Percentiles rank a stretch among this genome's conserved stretches.
Conservation (phyloP, 192 early-diverging fungal species). For the Entomortierella beljakovae region DNA sequence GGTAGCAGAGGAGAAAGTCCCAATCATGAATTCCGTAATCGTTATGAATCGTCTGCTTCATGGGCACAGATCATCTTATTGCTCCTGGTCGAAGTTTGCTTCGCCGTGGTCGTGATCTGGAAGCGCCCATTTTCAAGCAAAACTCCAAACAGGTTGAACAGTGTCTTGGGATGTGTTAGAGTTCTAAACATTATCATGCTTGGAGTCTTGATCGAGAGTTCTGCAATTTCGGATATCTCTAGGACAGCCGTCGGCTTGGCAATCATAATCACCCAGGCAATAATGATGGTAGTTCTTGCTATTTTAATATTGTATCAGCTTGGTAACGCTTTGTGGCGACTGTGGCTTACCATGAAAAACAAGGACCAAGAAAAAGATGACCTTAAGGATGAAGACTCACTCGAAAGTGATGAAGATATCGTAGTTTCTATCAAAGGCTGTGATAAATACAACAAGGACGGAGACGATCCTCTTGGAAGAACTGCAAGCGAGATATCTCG, state of each 20-base stretch:
- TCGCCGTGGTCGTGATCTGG: constrained; percentile 34
- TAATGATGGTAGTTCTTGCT: constrained; percentile 33
- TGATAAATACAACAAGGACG: neutral
- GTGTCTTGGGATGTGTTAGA: constrained; percentile 25
- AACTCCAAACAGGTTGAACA: constrained; percentile 32
- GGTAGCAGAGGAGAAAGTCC: constrained; percentile 1
- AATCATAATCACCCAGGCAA: constrained; percentile 24
- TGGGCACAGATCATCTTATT: constrained; percentile 36
- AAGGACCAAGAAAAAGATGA: neutral
- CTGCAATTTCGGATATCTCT: constrained; percentile 18
- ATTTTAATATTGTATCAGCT: constrained; percentile 32
- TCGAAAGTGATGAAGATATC: constrained; percentile 3
- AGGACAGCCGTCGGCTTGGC: constrained; percentile 19
- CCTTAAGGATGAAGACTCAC: neutral
- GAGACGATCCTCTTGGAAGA: constrained; percentile 8
- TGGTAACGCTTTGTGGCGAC: constrained; percentile 6
- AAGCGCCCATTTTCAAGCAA: constrained; percentile 31
- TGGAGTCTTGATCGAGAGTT: constrained; percentile 23
- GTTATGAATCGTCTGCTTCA: constrained; percentile 1
- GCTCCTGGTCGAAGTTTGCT: constrained; percentile 24
- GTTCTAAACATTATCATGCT: constrained; percentile 43
- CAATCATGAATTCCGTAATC: neutral
- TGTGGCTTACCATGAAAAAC: constrained; percentile 4
- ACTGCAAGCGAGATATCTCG: constrained; percentile 20
- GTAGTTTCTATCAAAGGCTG: constrained; percentile 14